Conservation (phyloP, 768 basidiomycete species). For the Kwoniella europaea region DNA sequence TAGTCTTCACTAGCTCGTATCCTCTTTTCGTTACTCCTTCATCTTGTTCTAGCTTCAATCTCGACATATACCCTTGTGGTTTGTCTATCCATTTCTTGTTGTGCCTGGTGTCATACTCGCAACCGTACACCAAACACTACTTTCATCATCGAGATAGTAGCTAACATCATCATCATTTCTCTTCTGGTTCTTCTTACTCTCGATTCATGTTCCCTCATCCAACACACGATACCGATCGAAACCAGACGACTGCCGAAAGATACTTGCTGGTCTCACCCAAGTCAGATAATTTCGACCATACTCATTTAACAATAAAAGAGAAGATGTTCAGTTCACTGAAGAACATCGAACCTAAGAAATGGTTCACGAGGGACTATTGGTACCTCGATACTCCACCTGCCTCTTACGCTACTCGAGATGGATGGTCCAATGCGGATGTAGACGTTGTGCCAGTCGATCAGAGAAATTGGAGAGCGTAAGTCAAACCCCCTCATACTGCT, state of each 20-base stretch:
- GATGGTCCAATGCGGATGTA: conserved; percentile 53
- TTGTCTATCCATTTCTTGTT: neutral
- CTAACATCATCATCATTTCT: neutral
- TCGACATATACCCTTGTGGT: neutral
- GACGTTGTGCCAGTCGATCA: conserved; percentile 51
- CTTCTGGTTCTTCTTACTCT: neutral
- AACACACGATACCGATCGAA: neutral
- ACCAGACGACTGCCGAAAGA: neutral
- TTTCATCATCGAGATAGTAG: neutral
- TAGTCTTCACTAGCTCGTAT: neutral
- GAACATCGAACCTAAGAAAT: conserved; percentile 28
- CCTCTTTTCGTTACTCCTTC: too few relatives aligned
- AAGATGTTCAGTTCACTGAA: conserved; percentile 14
- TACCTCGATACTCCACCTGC: conserved; percentile 50
- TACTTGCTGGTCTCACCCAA: conserved; percentile 11
- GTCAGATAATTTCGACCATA: neutral
- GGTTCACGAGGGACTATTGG: conserved; percentile 49
- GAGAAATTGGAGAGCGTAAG: conserved; percentile 51
- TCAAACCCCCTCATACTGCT: conserved; percentile 7
- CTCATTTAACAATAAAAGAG: neutral
- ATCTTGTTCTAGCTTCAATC: neutral
- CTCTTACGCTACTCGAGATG: conserved; percentile 49
- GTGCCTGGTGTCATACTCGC: neutral
- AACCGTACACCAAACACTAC: too few relatives aligned
- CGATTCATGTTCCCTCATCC: neutral